Evolutionary conservation across 495 filamentous ascomycete species (phyloP).

Genomic region (Collariella sp.): DNA sequence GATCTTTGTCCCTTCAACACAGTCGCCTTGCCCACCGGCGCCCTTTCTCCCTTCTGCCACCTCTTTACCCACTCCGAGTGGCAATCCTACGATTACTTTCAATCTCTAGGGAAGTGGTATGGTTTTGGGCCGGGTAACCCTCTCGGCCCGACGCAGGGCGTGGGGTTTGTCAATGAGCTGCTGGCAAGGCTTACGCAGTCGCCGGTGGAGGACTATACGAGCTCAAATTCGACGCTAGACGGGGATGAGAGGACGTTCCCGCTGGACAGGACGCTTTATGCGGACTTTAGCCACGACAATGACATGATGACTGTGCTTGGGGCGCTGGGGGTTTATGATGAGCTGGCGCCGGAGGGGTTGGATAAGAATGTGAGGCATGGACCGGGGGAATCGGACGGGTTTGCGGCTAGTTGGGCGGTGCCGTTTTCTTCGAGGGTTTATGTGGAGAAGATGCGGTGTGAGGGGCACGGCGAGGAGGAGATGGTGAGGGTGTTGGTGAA

Average conservation of each 20-base stretch:
- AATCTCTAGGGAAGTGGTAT: conserved; percentile 72
- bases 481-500: conserved; percentile 72
- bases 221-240: conserved; percentile 66
- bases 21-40: conserved; percentile 37
- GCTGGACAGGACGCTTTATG: conserved; percentile 55
- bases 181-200: conserved; percentile 62
- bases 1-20: conserved; percentile 80
- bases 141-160: conserved; percentile 70
- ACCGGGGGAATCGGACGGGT: conserved; percentile 44
- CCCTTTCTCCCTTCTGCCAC: conserved; percentile 55
- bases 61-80: conserved; percentile 66
- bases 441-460: conserved; percentile 76
- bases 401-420: conserved; percentile 63
- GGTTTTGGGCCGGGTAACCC: conserved; percentile 62
- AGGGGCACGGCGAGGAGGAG: conserved; percentile 36
- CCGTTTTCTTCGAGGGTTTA: conserved; percentile 71
- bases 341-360: conserved; percentile 42
- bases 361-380: conserved; percentile 35
- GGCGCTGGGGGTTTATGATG: conserved; percentile 66
- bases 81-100: conserved; percentile 66
- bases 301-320: conserved; percentile 64
- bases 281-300: conserved; percentile 86
- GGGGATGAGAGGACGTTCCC: conserved; percentile 55
- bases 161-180: conserved; percentile 78
- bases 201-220: conserved; percentile 61